These are phyloP conservation scores for Fusarium chuoi DNA, from an alignment of 2,329 filamentous ascomycete species.

Conservation along the genomic window DNA sequence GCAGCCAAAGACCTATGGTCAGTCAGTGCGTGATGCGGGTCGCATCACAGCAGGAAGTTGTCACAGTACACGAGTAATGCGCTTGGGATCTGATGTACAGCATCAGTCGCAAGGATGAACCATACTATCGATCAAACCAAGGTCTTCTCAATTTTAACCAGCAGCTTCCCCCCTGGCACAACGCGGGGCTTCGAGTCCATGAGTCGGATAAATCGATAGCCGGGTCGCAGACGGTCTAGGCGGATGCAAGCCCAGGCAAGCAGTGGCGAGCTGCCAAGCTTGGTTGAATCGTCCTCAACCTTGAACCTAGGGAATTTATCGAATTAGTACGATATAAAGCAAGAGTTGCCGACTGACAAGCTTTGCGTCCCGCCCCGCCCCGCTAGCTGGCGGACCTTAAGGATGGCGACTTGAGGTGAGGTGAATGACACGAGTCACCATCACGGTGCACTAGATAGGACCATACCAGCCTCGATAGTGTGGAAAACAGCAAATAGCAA, in stretches of 20 bases:
- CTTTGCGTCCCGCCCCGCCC: background rate
- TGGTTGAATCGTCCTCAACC: slow-evolving; percentile 61
- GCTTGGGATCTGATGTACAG: background rate
- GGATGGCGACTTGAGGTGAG: background rate
- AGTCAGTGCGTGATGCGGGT: background rate
- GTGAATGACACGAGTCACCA: background rate
- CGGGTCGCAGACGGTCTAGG: slow-evolving; percentile 65
- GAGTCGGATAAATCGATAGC: slow-evolving; percentile 66
- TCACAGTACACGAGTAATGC: background rate
- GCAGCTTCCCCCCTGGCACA: slow-evolving; percentile 58
- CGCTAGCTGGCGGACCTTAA: background rate
- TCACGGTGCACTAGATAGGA: background rate
- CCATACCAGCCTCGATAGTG: background rate
- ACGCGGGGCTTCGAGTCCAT: slow-evolving; percentile 57
- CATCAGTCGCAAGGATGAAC: background rate
- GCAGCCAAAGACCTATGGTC: background rate
- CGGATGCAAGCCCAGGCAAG: slow-evolving; percentile 69
- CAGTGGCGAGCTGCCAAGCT: slow-evolving; percentile 50
- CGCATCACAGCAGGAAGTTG: slow-evolving; percentile 4
- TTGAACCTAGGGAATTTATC: slow-evolving; percentile 57
- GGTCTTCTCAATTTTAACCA: slow-evolving; percentile 64
- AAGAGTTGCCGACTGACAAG: slow-evolving; percentile 11
- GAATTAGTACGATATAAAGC: slow-evolving; percentile 34
- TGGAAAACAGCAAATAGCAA: background rate
- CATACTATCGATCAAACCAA: slow-evolving; percentile 47